phyloP scores from a whole-genome alignment of 768 basidiomycete species.

The Pisolithus marmoratus region DNA sequence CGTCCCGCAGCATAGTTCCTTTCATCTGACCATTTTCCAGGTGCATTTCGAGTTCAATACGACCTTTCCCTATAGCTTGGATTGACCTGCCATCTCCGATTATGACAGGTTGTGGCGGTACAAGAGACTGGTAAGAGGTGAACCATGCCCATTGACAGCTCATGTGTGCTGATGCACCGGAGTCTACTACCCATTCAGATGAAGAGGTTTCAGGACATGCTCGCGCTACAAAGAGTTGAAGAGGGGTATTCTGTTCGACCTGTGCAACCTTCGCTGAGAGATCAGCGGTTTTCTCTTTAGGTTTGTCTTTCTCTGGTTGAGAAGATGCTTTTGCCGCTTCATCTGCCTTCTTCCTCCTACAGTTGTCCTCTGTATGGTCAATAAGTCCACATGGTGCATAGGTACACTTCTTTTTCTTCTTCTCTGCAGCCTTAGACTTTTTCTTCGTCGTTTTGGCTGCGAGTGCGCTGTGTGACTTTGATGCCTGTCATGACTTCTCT shows the following conservation, averaged over 20 bases:
- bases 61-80: not conserved
- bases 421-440: not conserved
- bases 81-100: conserved; percentile 2
- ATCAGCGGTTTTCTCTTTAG: not conserved
- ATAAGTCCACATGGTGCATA: not conserved
- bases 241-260: too few species aligned
- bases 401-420: not conserved
- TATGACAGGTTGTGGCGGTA: not conserved
- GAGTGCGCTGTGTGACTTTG: not conserved
- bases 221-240: not conserved
- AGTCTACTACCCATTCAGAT: conserved; percentile 4
- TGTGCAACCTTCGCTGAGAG: not conserved
- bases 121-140: not conserved
- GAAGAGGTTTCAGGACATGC: not conserved
- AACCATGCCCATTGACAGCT: not conserved
- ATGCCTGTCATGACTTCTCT: not conserved
- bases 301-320: not conserved
- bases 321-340: not conserved
- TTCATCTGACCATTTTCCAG: not conserved
- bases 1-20: not conserved
- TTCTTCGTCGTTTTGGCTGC: not conserved
- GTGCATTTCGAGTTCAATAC: not conserved
- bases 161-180: conserved; percentile 1
- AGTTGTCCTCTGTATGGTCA: not conserved
- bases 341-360: not conserved